phyloP scores from a whole-genome alignment of 2,329 filamentous ascomycete genomes.

The Colletotrichum caudatum region DNA sequence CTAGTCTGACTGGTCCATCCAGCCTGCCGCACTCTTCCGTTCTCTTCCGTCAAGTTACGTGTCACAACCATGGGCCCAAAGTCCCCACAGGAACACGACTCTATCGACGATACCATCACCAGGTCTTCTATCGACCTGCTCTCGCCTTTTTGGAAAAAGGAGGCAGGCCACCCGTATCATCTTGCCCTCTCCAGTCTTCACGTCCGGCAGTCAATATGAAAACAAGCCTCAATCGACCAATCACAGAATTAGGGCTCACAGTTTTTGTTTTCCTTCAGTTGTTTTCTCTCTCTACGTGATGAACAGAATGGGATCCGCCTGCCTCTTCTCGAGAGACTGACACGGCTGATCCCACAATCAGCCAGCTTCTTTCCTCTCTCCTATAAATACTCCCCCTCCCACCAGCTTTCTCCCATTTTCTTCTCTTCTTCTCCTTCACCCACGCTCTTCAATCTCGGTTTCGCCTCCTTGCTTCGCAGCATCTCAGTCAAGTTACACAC shows the following conservation, averaged over 20 bases:
- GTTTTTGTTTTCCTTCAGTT: background rate
- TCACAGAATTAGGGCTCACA: background rate
- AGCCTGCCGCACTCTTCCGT: no score
- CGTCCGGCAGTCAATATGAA: background rate
- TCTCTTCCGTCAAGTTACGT: background rate
- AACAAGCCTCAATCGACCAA: conserved; percentile 12
- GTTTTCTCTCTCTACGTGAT: background rate
- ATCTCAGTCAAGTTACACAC: no score
- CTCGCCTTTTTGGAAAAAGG: background rate
- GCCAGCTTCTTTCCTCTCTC: background rate
- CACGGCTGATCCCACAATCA: conserved; percentile 1
- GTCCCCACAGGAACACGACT: no score
- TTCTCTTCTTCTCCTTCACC: conserved; percentile 3
- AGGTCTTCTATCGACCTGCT: background rate
- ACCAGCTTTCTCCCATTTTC: background rate
- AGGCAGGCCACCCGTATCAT: background rate
- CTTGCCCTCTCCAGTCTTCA: background rate
- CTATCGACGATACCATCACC: background rate
- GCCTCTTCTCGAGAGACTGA: background rate
- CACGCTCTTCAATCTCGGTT: background rate
- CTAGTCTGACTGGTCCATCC: fast-evolving
- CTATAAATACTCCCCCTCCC: conserved; percentile 4
- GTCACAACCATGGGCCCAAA: background rate
- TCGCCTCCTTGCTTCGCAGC: background rate
- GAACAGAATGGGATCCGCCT: background rate